Evolutionary conservation across 116 monocot species (phyloP).

Genomic region (Phalaenopsis hybrid): DNA sequence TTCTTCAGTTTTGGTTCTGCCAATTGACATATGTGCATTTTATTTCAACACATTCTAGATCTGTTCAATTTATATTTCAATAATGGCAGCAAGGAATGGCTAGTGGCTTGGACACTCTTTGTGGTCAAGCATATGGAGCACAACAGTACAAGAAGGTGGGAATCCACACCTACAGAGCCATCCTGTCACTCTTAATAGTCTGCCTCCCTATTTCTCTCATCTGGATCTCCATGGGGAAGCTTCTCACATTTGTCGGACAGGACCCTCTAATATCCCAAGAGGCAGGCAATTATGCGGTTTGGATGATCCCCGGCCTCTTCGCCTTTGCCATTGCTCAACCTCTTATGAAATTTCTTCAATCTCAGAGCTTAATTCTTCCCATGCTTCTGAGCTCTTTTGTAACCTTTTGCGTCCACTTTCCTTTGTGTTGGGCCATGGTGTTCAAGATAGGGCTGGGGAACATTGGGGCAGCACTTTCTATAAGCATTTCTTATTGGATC

Average conservation of each 20-base stretch:
- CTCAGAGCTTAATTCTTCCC: slow-evolving; percentile 65
- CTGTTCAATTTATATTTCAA: neutral
- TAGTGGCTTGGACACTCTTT: slow-evolving; percentile 75
- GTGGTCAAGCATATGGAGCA: slow-evolving; percentile 94
- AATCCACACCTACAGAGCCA: slow-evolving; percentile 56
- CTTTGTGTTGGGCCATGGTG: slow-evolving; percentile 64
- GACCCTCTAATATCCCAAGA: slow-evolving; percentile 51
- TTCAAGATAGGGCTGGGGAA: slow-evolving; percentile 43
- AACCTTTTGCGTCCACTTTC: slow-evolving; percentile 51
- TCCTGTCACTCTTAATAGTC: slow-evolving; percentile 40
- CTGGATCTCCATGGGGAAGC: slow-evolving; percentile 39
- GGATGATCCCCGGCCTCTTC: slow-evolving; percentile 64
- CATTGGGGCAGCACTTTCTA: slow-evolving; percentile 57
- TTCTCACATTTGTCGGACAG: slow-evolving; percentile 43
- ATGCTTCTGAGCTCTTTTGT: slow-evolving; percentile 37
- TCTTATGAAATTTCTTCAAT: slow-evolving; percentile 58
- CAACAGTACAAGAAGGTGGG: slow-evolving; percentile 65
- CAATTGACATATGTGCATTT: neutral
- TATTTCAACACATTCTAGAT: neutral
- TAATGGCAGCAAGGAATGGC: slow-evolving; percentile 63
- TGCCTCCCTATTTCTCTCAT: slow-evolving; percentile 22
- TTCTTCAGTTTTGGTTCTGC: too few species aligned
- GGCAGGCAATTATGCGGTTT: slow-evolving; percentile 49
- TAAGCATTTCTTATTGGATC: slow-evolving; percentile 57
- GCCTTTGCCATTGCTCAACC: slow-evolving; percentile 46